Percentiles rank a stretch among this genome's conserved stretches.
Evolutionary conservation across 2,329 filamentous ascomycete genomes (phyloP).

Genomic region (Paecilomyces sp.): DNA sequence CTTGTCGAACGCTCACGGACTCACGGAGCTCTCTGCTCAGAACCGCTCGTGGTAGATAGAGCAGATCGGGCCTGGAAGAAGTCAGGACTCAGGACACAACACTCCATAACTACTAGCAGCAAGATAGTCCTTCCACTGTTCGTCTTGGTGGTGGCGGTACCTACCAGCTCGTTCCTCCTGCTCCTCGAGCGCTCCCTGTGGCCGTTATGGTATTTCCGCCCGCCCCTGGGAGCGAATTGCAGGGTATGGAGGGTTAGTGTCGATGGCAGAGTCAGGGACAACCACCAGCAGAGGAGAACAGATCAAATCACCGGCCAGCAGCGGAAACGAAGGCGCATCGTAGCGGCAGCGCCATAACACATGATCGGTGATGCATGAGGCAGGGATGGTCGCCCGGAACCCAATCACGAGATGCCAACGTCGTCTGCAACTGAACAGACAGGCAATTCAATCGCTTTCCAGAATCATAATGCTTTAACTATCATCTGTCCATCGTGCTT

Average conservation of each 20-base stretch:
- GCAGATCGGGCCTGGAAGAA: neutral
- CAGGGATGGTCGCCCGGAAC: neutral
- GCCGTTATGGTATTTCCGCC: too few relatives aligned
- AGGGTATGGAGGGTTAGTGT: neutral
- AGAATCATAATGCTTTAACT: neutral
- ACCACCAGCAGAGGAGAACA: neutral
- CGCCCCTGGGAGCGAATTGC: neutral
- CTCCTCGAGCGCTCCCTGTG: too few relatives aligned
- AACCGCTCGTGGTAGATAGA: neutral
- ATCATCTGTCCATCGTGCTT: neutral
- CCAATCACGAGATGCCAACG: neutral
- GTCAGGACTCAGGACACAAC: too few relatives aligned
- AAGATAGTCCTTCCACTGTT: too few relatives aligned
- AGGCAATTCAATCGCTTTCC: neutral
- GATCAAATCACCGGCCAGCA: neutral
- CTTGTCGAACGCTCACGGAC: neutral
- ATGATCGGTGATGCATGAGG: conserved; percentile 2
- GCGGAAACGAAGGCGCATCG: neutral
- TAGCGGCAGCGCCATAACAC: neutral
- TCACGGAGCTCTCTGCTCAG: neutral
- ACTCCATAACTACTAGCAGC: too few relatives aligned
- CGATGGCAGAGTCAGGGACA: neutral
- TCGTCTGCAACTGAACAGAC: neutral
- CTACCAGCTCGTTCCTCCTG: too few relatives aligned
- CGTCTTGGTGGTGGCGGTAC: too few relatives aligned